Base-by-base conservation (phyloP, 129 eudicot genomes). In the Scalesia atractyloides region DNA sequence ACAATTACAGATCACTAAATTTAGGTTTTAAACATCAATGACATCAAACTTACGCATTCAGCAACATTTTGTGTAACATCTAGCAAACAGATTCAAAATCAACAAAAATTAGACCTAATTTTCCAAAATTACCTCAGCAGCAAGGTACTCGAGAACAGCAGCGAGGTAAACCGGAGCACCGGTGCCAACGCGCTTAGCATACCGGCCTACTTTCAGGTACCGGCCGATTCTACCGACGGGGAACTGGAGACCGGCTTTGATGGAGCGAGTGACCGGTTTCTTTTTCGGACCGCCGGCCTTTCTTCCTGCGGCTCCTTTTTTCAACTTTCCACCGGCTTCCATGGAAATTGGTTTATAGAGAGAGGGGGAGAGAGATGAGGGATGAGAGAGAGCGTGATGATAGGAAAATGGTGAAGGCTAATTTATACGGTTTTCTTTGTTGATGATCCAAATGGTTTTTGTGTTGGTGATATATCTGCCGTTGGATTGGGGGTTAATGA, bases 151-250 rank as follows among this genome's bases (percentile, higher is more conserved):
- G 17, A 87, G 85, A 53, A 87, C 92, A 5, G 87, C 89, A 9
- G 89, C 87, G 18, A 87, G 79, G 70, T 84, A 87, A 49, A 87
- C 83, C 57, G 93, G 89, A 77, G 93, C 89, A 5, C 89, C 87
- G 78, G 75, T 64, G 1, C 89, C 93, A 20, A 87, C 83, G 3
- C 93, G 81, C 76, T 82, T 41, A 24, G 89, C 66, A 10, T 87
- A 87, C 6, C 85, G 86, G 7, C 89, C 87, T 15, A 82, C 80
- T 70, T 87, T 87, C 26, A 87, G 80, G 67, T 69, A 87, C 14
- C 89, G 85, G 4, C 87, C 89, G 65, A 87, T 76, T 57, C 93
- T 82, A 1, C 93, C 93, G 66, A 87, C 93, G 22, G 87, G 93
- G 41, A 87, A 87, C 81, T 82, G 87, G 5, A 87, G 87, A 2